These are phyloP conservation scores for Claviceps sorghi DNA, from an alignment of 2,329 filamentous ascomycete species.

Conservation along the genomic window DNA sequence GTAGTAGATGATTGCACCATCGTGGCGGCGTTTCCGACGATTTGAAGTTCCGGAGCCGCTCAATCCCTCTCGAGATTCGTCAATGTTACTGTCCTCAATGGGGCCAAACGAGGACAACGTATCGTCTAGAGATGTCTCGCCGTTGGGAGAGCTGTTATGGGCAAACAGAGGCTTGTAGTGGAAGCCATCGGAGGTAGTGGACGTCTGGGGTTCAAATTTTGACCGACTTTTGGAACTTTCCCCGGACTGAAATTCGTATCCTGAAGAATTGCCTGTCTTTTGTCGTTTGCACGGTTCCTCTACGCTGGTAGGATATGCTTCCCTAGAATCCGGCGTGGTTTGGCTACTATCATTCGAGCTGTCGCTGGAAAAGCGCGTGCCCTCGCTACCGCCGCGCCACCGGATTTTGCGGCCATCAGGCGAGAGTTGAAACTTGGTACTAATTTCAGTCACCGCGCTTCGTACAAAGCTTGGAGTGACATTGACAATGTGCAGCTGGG, in stretches of 20 bases:
- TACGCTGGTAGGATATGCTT: slow-evolving; percentile 29
- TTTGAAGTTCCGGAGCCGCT: slow-evolving; percentile 34
- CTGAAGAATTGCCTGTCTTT: slow-evolving; percentile 24
- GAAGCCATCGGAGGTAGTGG: slow-evolving; percentile 32
- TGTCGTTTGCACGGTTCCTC: slow-evolving; percentile 29
- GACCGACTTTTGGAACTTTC: slow-evolving; percentile 23
- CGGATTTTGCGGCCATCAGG: slow-evolving; percentile 63
- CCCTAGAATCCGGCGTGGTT: slow-evolving; percentile 34
- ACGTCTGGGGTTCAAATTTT: slow-evolving; percentile 25
- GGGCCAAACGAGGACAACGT: slow-evolving; percentile 33
- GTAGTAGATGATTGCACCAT: slow-evolving; percentile 74
- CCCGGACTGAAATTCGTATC: slow-evolving; percentile 20
- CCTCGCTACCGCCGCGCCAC: slow-evolving; percentile 57
- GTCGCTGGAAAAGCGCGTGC: slow-evolving; percentile 52
- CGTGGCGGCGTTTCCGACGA: slow-evolving; percentile 40
- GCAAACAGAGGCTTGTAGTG: slow-evolving; percentile 52
- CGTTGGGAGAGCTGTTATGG: slow-evolving; percentile 32
- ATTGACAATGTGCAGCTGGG: slow-evolving; percentile 72
- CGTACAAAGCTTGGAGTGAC: slow-evolving; percentile 68
- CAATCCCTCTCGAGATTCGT: slow-evolving; percentile 30
- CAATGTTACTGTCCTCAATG: slow-evolving; percentile 33
- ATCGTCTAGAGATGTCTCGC: slow-evolving; percentile 32
- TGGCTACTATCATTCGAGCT: slow-evolving; percentile 36
- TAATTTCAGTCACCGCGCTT: slow-evolving; percentile 53
- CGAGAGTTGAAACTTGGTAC: slow-evolving; percentile 63